A percentile compares a stretch with the other conserved stretches of the same genome.
phyloP scores from a whole-genome alignment of 768 basidiomycete species.

The Cyclocybe cylindracea region DNA sequence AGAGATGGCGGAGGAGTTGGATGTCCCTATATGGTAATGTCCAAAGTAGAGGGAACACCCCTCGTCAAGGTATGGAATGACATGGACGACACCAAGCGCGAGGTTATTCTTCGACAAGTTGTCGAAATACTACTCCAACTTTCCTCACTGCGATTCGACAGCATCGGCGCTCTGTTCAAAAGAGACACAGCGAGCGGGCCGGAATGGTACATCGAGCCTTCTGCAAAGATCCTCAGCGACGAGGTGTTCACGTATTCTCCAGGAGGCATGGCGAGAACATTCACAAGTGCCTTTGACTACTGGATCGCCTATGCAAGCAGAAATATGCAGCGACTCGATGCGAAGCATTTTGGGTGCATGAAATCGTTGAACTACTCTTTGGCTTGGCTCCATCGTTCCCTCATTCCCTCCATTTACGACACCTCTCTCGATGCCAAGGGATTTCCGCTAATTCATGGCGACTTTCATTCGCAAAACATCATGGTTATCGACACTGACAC shows the following conservation, averaged over 20 bases:
- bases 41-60: constrained; percentile 2
- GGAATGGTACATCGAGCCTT: not conserved
- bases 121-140: constrained; percentile 8
- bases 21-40: constrained; percentile 3
- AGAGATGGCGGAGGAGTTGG: not conserved
- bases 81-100: constrained; percentile 5
- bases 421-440: constrained; percentile 12
- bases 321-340: not conserved
- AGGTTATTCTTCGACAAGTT: constrained; percentile 3
- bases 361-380: not conserved
- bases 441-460: constrained; percentile 16
- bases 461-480: constrained; percentile 23
- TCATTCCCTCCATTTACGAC: constrained; percentile 11
- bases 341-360: not conserved
- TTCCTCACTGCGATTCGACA: constrained; percentile 6
- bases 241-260: not conserved
- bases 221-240: not conserved
- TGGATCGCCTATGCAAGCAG: constrained; percentile 7
- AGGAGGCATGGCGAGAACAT: not conserved
- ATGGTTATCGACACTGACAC: constrained; percentile 13
- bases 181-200: too few species aligned
- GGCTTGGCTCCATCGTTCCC: constrained; percentile 4
- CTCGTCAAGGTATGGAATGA: constrained; percentile 3
- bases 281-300: not conserved
- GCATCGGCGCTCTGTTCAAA: constrained; percentile 2